Base-by-base conservation (phyloP, 2,329 filamentous ascomycete species). In the Shiraia sp. region DNA sequence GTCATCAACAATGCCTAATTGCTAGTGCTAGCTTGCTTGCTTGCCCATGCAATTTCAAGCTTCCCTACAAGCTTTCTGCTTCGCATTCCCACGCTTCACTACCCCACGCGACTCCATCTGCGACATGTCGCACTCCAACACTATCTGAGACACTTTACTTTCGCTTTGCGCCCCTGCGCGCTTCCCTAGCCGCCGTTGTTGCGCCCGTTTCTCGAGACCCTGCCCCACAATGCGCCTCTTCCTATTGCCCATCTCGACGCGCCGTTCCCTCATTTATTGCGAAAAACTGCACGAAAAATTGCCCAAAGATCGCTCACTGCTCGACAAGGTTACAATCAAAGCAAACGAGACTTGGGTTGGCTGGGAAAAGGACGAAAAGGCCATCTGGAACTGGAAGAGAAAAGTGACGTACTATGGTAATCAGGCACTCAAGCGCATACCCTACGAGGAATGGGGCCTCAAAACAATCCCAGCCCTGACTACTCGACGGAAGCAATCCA, bases 371-470 rank as follows among this genome's bases (percentile, higher is more conserved):
- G 86, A 86, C 54, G 84, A 91, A 13, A 78, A 77, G 31, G 60
- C 64, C 6, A 43, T 59, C 4, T 52, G 57, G 30, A 88, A 88
- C 39, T 97, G 93, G 93, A 90, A 96, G 76, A 90, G 87, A 65
- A 83, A 83, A 57, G 79, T 96, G 14, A 92, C 93, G 37, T 78
- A 80, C 45, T 95, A 92, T 69, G 93, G 93, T 41, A 96, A 99
- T 72, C 76, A 83, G 34, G 83, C 89, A 12, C 81, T 99, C 47
- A 85, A 88, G 58, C 83, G 89, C 49, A 95, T 99, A 60, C 88
- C 93, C 2, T 96, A 88, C 68, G 88, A 97, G 72, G 93, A 99
- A 85, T 99, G 93, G 93, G 90, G 89, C 0, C 78, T 99, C 55
- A 97, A 97, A 74, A 95, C 90, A 25, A 85, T 99, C 37, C 93